phyloP scores from a whole-genome alignment of 345 rosid species.

The Populus ilicifolia region DNA sequence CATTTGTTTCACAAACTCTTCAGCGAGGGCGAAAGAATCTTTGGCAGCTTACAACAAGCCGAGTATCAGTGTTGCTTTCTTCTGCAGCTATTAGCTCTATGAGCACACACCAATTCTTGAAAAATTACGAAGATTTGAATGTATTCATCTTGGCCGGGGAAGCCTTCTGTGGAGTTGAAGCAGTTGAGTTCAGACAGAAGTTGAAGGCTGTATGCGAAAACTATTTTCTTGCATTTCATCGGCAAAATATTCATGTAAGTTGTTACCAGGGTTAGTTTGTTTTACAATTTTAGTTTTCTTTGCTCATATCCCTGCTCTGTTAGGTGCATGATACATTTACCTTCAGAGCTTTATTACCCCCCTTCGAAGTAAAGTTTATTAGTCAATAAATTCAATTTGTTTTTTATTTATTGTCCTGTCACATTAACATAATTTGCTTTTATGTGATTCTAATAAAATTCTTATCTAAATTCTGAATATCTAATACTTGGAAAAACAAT shows the following conservation, averaged over 20 bases:
- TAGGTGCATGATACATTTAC: not conserved
- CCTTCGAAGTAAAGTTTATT: not conserved
- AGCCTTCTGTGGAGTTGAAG: conserved; percentile 92
- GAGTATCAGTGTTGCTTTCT: conserved; percentile 87
- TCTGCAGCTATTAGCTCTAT: conserved; percentile 71
- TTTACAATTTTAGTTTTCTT: not conserved
- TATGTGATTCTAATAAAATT: not conserved
- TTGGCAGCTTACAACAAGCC: conserved; percentile 97
- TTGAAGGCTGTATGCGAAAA: conserved; percentile 83
- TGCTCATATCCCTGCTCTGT: not conserved
- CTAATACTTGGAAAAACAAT: not conserved
- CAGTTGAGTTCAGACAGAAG: conserved; percentile 86
- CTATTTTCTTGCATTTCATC: conserved; percentile 79
- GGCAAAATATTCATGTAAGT: conserved; percentile 85
- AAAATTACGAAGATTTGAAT: conserved; percentile 81
- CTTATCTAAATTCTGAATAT: not conserved
- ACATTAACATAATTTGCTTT: not conserved
- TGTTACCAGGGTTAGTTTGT: not conserved
- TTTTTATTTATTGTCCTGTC: not conserved
- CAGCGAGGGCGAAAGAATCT: conserved; percentile 89
- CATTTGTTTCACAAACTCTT: conserved; percentile 80
- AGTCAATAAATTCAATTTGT: not conserved
- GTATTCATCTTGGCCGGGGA: conserved; percentile 92
- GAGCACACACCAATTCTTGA: conserved; percentile 95
- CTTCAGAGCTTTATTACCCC: not conserved